Base-by-base conservation (phyloP, 495 filamentous ascomycete genomes). In the Margaritispora aquatica region DNA sequence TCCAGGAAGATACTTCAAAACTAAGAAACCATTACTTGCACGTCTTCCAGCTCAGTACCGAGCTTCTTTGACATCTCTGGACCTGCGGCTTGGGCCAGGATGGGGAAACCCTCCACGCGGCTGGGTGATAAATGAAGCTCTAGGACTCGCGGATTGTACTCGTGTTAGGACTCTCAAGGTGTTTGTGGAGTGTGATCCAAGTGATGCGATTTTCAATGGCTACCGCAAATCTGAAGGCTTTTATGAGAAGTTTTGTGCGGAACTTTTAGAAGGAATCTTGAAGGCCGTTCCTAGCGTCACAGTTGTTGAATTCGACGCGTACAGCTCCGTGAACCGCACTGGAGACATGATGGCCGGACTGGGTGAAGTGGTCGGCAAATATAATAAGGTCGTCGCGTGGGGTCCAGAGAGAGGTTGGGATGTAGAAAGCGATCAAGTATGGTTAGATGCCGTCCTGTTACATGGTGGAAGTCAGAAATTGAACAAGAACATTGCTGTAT, bases 101-200 rank as follows among this genome's bases (percentile, higher is more conserved):
- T 96, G 88, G 87, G 88, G 76, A 17, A 77, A 78, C 49, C 90
- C 90, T 2, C 90, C 90, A 1, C 73, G 74, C 11, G 81, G 84
- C 48, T 94, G 90, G 89, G 77, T 79, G 2, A 84, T 91, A 24
- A 85, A 83, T 61, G 69, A 77, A 4, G 71, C 78, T 0, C 74
- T 94, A 23, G 88, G 89, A 0, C 74, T 95, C 23, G 67, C 73
- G 36, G 82, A 91, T 46, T 84, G 85, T 74, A 70, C 69, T 29
- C 78, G 77, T 47, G 76, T 88, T 21, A 77, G 80, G 38, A 79
- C 75, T 13, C 69, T 96, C 49, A 88, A 84, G 53, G 80, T 96
- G 0, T 92, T 90, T 65, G 80, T 93, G 23, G 83, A 95, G 71
- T 82, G 77, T 63, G 91, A 96, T 67, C 89, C 91, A 0, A 87